Base-by-base conservation (phyloP, 371 early-diverging fungal genomes). In the Mucor plumbeus region DNA sequence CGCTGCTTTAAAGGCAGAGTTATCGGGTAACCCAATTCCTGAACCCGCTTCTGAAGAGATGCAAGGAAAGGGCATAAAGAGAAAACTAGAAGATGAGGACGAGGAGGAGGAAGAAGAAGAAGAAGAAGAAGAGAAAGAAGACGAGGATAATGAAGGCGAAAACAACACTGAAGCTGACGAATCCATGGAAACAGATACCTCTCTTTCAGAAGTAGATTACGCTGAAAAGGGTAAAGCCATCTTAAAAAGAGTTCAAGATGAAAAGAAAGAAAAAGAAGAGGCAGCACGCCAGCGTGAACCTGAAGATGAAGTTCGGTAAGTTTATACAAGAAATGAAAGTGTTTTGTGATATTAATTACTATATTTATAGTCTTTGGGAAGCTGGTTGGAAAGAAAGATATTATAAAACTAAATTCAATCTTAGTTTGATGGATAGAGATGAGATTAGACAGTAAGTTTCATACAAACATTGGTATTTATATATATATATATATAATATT, bases 321-420 rank as follows among this genome's bases (percentile, higher is more conserved):
- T 34, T 10, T 47, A 7, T 5, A 19, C 4, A 4, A 19, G 13
- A 54, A 31, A 21, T 71, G 72, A 56, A 47, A 3, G 1, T 11
- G 34, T 7, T 5, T 35, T 7, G 26, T 26, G 26, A 26, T 26
- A 26, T 3, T 26, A 26, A 26, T 36, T 38, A 8, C n/a, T 57
- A 17, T 64, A 13, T 61, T 78, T 13, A 31, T 59, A 66, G 74
- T 63, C 63, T 97, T 19, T 94, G 94, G 89, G 96, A 96, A 76
- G 69, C 85, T 0, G 97, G 96, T 9, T 97, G 94, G 90, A 95
- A 95, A 74, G 85, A 90, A 64, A 85, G 97, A 44, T 97, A 97
- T 77, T 98, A 98, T 73, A 72, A 80, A 53, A 79, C 81, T 65
- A 97, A 97, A 77, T 97, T 98, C 73, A 77, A 81, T 54, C 81